Percentiles rank a stretch among this genome's conserved stretches.
These are phyloP conservation scores for Backusella westeae DNA, from an alignment of 192 early-diverging fungal species.

Conservation along the genomic window DNA sequence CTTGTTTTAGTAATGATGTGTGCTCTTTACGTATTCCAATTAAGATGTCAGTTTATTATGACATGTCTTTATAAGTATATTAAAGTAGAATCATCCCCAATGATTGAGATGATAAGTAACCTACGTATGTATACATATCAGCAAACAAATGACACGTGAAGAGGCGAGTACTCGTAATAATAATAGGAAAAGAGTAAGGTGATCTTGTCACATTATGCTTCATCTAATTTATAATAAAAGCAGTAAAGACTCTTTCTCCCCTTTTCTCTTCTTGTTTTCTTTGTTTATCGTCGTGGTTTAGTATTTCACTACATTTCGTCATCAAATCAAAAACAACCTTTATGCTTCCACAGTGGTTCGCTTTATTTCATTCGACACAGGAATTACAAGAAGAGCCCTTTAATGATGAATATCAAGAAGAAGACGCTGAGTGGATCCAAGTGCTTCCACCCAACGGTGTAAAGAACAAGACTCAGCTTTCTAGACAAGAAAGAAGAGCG, in stretches of 20 bases:
- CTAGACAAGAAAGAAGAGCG: conserved; percentile 18
- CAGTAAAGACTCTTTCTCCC: neutral
- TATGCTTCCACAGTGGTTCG: neutral
- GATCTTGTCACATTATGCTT: neutral
- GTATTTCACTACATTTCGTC: neutral
- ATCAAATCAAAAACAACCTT: neutral
- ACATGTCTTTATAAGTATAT: no score
- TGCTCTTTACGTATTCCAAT: no score
- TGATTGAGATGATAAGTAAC: no score
- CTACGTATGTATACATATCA: no score
- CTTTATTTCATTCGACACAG: neutral
- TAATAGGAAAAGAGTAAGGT: neutral
- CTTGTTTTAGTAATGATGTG: no score
- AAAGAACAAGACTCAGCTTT: neutral
- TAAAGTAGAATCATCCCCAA: no score
- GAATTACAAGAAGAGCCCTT: neutral
- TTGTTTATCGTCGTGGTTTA: neutral
- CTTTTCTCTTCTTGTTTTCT: neutral
- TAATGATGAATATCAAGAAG: neutral
- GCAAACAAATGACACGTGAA: no score
- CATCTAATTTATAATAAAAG: neutral
- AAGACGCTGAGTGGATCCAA: conserved; percentile 4
- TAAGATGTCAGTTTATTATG: no score
- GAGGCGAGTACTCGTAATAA: no score
- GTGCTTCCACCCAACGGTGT: neutral